Percentiles rank a stretch among this genome's conserved stretches.
Conservation (phyloP, 2,329 filamentous ascomycete genomes). For the Lasiodiplodia gonubiensis region DNA sequence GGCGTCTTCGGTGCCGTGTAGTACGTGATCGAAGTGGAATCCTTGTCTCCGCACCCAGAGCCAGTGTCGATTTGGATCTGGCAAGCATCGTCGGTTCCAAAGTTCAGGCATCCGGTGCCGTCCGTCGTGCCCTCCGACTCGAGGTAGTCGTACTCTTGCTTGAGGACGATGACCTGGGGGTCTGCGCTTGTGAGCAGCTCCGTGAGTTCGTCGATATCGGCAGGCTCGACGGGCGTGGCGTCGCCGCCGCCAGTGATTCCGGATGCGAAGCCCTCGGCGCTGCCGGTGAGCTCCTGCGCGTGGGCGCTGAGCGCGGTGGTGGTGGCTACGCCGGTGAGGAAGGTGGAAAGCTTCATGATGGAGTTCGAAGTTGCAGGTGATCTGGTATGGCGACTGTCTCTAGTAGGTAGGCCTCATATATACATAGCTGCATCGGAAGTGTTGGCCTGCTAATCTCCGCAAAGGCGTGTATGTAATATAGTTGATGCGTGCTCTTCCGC, state of each 20-base stretch:
- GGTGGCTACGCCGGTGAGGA: background rate
- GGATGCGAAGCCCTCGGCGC: background rate
- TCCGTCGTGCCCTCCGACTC: conserved; percentile 36
- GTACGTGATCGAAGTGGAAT: conserved; percentile 37
- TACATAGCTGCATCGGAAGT: too few relatives aligned
- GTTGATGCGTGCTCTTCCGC: too few relatives aligned
- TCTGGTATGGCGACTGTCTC: background rate
- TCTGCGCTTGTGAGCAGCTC: background rate
- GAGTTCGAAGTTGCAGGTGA: background rate
- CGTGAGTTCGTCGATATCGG: background rate
- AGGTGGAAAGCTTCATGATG: background rate
- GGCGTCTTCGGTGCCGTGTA: conserved; percentile 39
- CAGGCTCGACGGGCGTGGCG: background rate
- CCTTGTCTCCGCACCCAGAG: conserved; percentile 27
- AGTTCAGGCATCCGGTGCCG: conserved; percentile 34
- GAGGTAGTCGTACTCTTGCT: conserved; percentile 33
- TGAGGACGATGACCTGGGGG: background rate
- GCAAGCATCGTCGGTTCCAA: conserved; percentile 31
- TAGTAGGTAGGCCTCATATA: too few relatives aligned
- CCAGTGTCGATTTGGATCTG: conserved; percentile 35
- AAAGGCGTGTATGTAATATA: too few relatives aligned
- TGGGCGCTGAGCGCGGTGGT: background rate
- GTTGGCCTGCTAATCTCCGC: too few relatives aligned
- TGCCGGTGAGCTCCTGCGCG: background rate
- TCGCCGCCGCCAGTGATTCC: background rate